phyloP scores from a whole-genome alignment of 2,329 filamentous ascomycete genomes.

The Pseudodiploospora longispora region DNA sequence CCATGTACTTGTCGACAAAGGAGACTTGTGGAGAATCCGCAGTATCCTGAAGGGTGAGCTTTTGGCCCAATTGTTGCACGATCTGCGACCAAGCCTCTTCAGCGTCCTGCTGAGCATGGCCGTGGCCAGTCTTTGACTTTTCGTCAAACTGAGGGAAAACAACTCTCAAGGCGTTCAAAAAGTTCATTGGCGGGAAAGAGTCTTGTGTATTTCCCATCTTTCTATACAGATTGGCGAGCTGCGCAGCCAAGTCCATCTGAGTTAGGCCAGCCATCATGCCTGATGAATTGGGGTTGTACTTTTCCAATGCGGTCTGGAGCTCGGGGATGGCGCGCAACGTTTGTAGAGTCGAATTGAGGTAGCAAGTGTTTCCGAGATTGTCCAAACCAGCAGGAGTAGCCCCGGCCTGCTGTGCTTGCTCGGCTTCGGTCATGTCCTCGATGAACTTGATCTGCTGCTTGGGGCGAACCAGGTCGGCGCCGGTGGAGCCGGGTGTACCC shows the following conservation, averaged over 20 bases:
- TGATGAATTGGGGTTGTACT: constrained; percentile 35
- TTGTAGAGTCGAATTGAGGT: constrained; percentile 96
- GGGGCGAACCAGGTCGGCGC: constrained; percentile 57
- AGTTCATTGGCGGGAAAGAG: constrained; percentile 74
- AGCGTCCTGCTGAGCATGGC: constrained; percentile 95
- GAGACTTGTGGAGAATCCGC: constrained; percentile 46
- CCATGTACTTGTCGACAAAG: constrained; percentile 87
- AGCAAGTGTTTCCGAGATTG: constrained; percentile 97
- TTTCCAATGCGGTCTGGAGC: constrained; percentile 68
- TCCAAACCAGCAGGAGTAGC: constrained; percentile 81
- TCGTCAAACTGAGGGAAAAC: constrained; percentile 92
- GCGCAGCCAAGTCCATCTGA: constrained; percentile 63
- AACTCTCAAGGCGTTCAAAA: constrained; percentile 70
- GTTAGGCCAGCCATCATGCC: constrained; percentile 35
- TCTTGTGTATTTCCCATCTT: constrained; percentile 85
- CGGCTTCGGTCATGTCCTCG: constrained; percentile 96
- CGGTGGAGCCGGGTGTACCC: constrained; percentile 70
- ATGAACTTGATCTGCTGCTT: constrained; percentile 79
- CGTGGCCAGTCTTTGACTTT: constrained; percentile 69
- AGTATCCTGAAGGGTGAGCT: constrained; percentile 57
- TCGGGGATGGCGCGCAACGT: constrained; percentile 83
- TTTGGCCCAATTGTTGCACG: constrained; percentile 70
- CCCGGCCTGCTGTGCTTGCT: constrained; percentile 72
- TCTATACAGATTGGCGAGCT: constrained; percentile 76
- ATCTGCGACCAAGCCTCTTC: constrained; percentile 99